Evolutionary conservation across 495 filamentous ascomycete species (phyloP).

Genomic region (Tuber magnatum): DNA sequence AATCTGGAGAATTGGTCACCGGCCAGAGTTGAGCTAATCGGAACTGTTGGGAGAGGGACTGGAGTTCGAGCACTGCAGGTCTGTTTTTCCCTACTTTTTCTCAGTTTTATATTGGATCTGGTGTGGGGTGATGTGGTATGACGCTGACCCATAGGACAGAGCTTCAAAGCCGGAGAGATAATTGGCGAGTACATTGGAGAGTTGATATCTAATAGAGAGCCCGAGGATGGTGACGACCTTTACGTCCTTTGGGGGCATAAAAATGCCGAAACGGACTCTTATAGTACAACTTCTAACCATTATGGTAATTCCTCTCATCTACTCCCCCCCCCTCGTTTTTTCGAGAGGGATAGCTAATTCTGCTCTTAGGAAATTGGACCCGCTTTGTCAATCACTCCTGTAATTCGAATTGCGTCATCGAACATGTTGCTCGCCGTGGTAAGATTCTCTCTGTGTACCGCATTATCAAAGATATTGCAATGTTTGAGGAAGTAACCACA

Average conservation of each 20-base stretch:
- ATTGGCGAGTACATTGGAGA: constrained; percentile 28
- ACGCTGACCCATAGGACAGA: constrained; percentile 4
- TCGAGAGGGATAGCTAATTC: background rate
- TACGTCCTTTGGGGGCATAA: constrained; percentile 22
- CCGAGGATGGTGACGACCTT: background rate
- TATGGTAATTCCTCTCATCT: constrained; percentile 20
- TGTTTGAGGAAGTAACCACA: constrained; percentile 36
- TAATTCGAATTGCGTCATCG: constrained; percentile 20
- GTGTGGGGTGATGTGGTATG: background rate
- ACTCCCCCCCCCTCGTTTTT: background rate
- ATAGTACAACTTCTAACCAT: constrained; percentile 12
- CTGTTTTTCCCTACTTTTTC: background rate
- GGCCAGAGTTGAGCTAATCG: constrained; percentile 14
- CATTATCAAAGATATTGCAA: constrained; percentile 12
- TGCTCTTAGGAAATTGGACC: constrained; percentile 25
- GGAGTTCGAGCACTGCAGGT: constrained; percentile 27
- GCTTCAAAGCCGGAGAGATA: constrained; percentile 12
- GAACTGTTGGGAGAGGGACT: background rate
- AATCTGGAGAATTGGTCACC: constrained; percentile 16
- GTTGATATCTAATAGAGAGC: background rate
- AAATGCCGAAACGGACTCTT: background rate
- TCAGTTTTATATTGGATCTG: no score
- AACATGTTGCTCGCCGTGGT: constrained; percentile 11
- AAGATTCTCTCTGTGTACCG: constrained; percentile 18
- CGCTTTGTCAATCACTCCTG: constrained; percentile 26